Evolutionary conservation across 352 stramenopile species (phyloP), one percentile per base, ranked within the genome.

Genomic region (Globisporangium radiosum): DNA sequence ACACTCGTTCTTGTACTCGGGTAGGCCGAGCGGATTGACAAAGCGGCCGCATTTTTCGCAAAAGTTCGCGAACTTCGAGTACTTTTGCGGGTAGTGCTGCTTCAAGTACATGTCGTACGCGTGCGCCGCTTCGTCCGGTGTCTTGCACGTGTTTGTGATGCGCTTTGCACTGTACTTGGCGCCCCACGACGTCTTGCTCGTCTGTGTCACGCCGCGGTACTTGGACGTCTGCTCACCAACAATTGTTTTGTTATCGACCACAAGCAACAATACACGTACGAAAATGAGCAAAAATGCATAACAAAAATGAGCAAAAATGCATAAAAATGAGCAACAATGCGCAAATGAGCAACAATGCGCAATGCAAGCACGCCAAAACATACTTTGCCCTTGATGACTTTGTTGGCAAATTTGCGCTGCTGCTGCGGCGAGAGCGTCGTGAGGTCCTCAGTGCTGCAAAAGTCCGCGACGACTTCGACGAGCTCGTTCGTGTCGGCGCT

Each of bases 131-230:
- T 95, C 84, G 58, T 95, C 81, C 0, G 82, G 75, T n/a, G 86
- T 94, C 63, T 92, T 93, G 67, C 83, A 95, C 36, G 79, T 93
- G 72, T 92, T 95, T 19, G 82, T 91, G 58, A 95, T 92, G 48
- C 84, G 80, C 69, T 95, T 93, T 55, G 85, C 81, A 47, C 76
- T 91, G 76, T 93, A 92, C 69, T 92, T 93, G 60, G 83, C 83
- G n/a, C 84, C 82, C 86, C 84, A 95, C 39, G 79, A 88, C 14
- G 80, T 92, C 68, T 94, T 92, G 60, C 81, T 95, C 36, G 84
- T 93, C 63, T 92, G 81, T 9, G 83, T 93, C 43, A 95, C 83
- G 15, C 83, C 84, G 9, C 82, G 80, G 54, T 90, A 95, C 69
- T 92, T 92, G 72, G 86, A 93, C n/a, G 84, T 93, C 74, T 92